Base-by-base conservation (phyloP, 352 stramenopile species). In the Aphanomyces astaci region DNA sequence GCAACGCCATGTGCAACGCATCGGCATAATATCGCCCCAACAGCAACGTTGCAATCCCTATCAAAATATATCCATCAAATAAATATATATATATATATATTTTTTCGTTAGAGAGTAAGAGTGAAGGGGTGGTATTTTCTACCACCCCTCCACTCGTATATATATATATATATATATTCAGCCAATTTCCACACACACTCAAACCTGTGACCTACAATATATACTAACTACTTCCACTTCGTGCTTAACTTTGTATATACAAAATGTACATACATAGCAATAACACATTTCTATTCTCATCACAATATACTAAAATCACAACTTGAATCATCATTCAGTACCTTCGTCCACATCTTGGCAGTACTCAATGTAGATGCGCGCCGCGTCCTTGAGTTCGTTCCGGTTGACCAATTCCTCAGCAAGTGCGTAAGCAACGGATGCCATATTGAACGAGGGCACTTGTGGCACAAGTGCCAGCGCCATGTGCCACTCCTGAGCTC, bases 341-440 rank as follows among this genome's bases (percentile, higher is more conserved):
- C 62, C 84, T 73, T 90, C 84, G 52, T 90, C 82, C 10, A 90
- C 63, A 51, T 90, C 78, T 36, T 78, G 72, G 59, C 82, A 88
- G 55, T 92, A 90, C 63, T 92, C 78, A n/a, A 82, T 74, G 62
- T 88, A 89, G 31, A 92, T 81, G 28, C 74, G 75, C 1, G 80
- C 79, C 9, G 78, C 78, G 9, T 73, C 75, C 0, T 78, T 43
- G 82, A 63, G 48, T 78, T 72, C 9, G 3, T 77, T 76, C 17
- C 75, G 73, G 25, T 73, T 76, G 0, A 92, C 36, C 17, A 92
- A 53, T 48, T 80, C 76, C 64, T 90, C 71, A 0, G 73, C 77
- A 40, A 92, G 64, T 0, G 75, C 64, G 22, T 88, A 86, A 15
- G 79, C 82, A 45, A 89, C 75, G 17, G 71, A 67, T 2, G 67